Evolutionary conservation across 306 rosid species (phyloP).

Genomic region (Calophaca sinica): DNA sequence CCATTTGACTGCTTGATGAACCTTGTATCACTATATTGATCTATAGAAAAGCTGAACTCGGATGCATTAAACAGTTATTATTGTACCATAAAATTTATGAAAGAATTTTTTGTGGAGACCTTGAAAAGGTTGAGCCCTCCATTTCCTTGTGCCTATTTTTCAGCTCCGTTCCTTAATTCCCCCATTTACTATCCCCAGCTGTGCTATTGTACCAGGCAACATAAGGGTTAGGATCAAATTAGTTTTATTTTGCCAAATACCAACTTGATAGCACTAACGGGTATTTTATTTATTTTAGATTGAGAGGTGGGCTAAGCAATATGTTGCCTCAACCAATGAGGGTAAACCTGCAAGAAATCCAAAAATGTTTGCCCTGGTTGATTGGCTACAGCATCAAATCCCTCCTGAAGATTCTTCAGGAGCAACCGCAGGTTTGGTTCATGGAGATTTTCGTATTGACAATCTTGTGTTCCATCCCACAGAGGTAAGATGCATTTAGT

Average conservation of each 20-base stretch:
- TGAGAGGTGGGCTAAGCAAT: conserved; percentile 95
- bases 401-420: conserved; percentile 90
- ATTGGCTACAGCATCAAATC: conserved; percentile 76
- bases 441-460: conserved; percentile 97
- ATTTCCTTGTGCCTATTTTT: too few relatives aligned
- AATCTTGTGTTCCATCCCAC: conserved; percentile 89
- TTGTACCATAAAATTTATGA: too few relatives aligned
- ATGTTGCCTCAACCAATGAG: conserved; percentile 78
- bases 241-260: conserved; percentile 19
- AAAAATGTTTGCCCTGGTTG: conserved; percentile 81
- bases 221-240: conserved; percentile 29
- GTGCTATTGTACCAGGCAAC: background rate
- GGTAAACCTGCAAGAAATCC: conserved; percentile 83
- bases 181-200: too few relatives aligned
- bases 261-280: conserved; percentile 1
- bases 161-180: too few relatives aligned
- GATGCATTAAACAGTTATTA: too few relatives aligned
- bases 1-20: too few relatives aligned
- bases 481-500: conserved; percentile 64
- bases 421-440: conserved; percentile 79
- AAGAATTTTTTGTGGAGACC: too few relatives aligned
- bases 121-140: too few relatives aligned
- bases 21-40: too few relatives aligned
- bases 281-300: conserved; percentile 58
- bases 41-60: too few relatives aligned